phyloP scores from a whole-genome alignment of 2,329 filamentous ascomycete species.

The Huntiella moniliformis region DNA sequence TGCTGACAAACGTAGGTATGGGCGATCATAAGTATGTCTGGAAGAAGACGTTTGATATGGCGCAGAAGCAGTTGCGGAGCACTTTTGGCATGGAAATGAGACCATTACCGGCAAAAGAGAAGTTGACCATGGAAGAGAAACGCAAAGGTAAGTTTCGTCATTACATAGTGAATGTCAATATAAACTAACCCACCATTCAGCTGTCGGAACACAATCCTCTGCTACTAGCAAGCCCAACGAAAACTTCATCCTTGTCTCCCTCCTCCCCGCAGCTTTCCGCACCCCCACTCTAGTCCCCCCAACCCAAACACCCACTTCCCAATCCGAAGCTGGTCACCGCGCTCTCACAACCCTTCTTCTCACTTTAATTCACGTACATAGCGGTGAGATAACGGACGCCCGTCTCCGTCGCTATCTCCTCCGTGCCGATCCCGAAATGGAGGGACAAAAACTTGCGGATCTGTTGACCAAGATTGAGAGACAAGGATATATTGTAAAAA shows the following conservation, averaged over 20 bases:
- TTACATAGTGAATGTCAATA: neutral
- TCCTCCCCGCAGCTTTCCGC: constrained; percentile 49
- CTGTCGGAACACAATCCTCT: constrained; percentile 26
- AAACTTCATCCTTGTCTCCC: constrained; percentile 59
- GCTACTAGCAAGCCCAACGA: constrained; percentile 40
- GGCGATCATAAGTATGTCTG: constrained; percentile 53
- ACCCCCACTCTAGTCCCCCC: constrained; percentile 48
- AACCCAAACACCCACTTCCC: constrained; percentile 42
- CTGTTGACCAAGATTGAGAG: constrained; percentile 56
- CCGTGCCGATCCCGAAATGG: constrained; percentile 59
- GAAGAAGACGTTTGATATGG: constrained; percentile 54
- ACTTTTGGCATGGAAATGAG: constrained; percentile 87
- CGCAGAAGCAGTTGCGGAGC: constrained; percentile 50
- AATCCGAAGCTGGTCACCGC: constrained; percentile 60
- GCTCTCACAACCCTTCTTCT: constrained; percentile 69
- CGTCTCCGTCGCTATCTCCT: constrained; percentile 60
- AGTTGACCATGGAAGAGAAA: constrained; percentile 58
- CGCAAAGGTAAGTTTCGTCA: constrained; percentile 41
- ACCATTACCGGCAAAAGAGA: constrained; percentile 66
- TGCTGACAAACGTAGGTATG: constrained; percentile 35
- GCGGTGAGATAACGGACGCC: constrained; percentile 54
- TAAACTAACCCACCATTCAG: neutral
- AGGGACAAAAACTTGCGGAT: constrained; percentile 55
- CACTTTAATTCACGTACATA: constrained; percentile 54
- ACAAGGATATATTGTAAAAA: constrained; percentile 67